A percentile compares a stretch with the other conserved stretches of the same genome.
Evolutionary conservation across 352 stramenopile genomes (phyloP).

Genomic region (Globisporangium recalcitrans): DNA sequence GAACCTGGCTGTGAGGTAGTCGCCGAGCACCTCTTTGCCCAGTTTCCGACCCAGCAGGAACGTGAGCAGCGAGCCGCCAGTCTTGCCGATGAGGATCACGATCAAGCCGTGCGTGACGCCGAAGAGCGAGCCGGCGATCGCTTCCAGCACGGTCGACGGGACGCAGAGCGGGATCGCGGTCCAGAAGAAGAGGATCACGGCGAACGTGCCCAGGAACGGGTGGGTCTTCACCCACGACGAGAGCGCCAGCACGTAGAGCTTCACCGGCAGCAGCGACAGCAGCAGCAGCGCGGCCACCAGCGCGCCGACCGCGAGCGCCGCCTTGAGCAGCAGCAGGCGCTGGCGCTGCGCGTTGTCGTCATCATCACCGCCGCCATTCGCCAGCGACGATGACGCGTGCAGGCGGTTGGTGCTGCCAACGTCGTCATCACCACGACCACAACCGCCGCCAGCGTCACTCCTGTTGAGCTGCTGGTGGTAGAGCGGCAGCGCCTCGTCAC

Average conservation of each 20-base stretch:
- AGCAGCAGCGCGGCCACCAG: constrained; percentile 15
- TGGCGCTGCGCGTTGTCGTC: neutral
- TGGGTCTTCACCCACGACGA: constrained; percentile 49
- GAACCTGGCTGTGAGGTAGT: constrained; percentile 56
- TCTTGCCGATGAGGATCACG: constrained; percentile 65
- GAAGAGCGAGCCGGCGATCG: constrained; percentile 62
- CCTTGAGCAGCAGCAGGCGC: constrained; percentile 4
- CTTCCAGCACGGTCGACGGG: constrained; percentile 60
- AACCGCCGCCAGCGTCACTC: neutral
- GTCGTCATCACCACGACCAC: neutral
- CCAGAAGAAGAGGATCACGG: constrained; percentile 50
- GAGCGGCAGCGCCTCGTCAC: constrained; percentile 5
- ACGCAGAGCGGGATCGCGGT: constrained; percentile 65
- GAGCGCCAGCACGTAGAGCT: constrained; percentile 32
- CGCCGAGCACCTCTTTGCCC: constrained; percentile 53
- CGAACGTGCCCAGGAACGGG: constrained; percentile 43
- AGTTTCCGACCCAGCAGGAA: constrained; percentile 55
- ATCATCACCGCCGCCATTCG: too few species aligned
- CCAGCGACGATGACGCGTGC: neutral
- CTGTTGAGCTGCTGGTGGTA: neutral
- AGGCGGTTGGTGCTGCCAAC: neutral
- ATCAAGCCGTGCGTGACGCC: constrained; percentile 41
- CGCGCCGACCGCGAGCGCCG: neutral
- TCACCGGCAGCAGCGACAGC: constrained; percentile 43
- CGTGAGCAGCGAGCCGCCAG: constrained; percentile 55